Percentiles rank a stretch among this genome's conserved stretches.
Evolutionary conservation across 179 eudicot species (phyloP).

Genomic region (Sideroxylon spinosum): DNA sequence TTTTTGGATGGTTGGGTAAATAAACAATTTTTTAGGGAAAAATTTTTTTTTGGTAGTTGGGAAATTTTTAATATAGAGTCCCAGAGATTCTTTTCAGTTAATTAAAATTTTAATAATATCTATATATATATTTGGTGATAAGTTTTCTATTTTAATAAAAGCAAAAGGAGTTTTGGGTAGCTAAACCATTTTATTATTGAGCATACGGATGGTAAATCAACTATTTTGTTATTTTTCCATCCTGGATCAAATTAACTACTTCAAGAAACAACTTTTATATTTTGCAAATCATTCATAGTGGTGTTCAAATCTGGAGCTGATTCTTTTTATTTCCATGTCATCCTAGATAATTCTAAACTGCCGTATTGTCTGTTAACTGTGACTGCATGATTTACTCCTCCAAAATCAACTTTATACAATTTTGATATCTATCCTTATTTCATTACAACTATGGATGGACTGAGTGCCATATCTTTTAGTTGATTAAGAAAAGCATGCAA

Average conservation of each 20-base stretch:
- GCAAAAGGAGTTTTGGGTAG: too few relatives aligned
- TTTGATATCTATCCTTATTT: neutral
- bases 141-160: neutral
- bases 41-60: neutral
- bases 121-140: neutral
- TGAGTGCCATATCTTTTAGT: neutral
- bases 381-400: neutral
- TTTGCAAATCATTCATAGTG: neutral
- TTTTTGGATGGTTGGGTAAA: neutral
- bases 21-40: neutral
- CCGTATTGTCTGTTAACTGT: neutral
- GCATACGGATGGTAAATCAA: neutral
- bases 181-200: too few relatives aligned
- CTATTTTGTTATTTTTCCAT: neutral
- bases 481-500: neutral
- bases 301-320: neutral
- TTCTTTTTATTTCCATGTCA: neutral
- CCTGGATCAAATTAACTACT: neutral
- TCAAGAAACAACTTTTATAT: neutral
- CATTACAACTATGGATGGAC: neutral
- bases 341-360: neutral
- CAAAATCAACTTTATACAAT: neutral
- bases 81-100: neutral
- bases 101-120: neutral
- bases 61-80: neutral